Evolutionary conservation across 805 yeast genomes (phyloP).

Genomic region (Lipomyces oligophaga): DNA sequence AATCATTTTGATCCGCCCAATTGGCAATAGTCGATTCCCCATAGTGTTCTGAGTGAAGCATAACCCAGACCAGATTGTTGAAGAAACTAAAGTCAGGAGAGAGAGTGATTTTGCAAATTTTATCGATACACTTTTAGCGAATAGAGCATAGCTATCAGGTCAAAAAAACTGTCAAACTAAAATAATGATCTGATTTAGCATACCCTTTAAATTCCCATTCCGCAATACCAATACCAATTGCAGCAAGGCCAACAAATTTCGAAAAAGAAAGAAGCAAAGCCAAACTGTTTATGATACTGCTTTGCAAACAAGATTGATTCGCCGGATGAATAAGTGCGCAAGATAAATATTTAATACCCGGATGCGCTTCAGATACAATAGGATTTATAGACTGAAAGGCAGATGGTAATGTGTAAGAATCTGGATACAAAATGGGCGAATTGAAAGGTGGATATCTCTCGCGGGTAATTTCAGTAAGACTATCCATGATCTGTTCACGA

Average conservation of each 20-base stretch:
- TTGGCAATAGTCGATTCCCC: conserved; percentile 34
- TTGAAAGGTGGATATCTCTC: conserved; percentile 36
- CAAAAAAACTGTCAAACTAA: too few relatives aligned
- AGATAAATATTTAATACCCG: conserved; percentile 23
- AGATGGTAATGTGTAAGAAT: conserved; percentile 24
- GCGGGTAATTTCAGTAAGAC: conserved; percentile 35
- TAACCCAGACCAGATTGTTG: conserved; percentile 42
- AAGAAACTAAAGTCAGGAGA: conserved; percentile 37
- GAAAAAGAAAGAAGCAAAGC: conserved; percentile 11
- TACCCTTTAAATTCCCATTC: too few relatives aligned
- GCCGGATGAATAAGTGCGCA: conserved; percentile 25
- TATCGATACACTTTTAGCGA: too few relatives aligned
- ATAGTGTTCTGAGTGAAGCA: conserved; percentile 38
- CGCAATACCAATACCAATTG: not conserved
- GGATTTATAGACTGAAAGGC: conserved; percentile 18
- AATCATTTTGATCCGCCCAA: conserved; percentile 38
- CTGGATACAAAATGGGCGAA: conserved; percentile 30
- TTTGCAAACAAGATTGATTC: conserved; percentile 25
- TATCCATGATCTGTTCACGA: conserved; percentile 34
- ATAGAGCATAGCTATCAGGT: too few relatives aligned
- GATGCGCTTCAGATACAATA: conserved; percentile 28
- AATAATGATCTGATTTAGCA: too few relatives aligned
- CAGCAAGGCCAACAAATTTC: conserved; percentile 12
- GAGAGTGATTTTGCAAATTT: conserved; percentile 36
- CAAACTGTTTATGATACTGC: conserved; percentile 6